A percentile compares a stretch with the other conserved stretches of the same genome.
Conservation (phyloP, 306 rosid species). For the Rubus idaeus region DNA sequence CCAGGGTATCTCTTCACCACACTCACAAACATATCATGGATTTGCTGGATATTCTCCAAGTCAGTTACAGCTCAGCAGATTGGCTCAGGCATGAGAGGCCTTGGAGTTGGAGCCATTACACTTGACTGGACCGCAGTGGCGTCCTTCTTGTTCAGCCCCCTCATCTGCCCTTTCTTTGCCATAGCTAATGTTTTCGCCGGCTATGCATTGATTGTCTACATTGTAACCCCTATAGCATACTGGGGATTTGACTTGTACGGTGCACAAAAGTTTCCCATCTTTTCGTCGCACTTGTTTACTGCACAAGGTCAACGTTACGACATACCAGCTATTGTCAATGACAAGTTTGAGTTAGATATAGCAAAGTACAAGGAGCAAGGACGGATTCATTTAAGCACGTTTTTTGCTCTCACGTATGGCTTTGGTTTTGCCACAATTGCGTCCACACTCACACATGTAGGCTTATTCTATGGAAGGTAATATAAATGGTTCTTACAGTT, state of each 20-base stretch:
- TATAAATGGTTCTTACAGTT: background rate
- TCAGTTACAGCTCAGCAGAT: constrained; percentile 82
- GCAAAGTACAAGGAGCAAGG: constrained; percentile 54
- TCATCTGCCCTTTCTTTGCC: constrained; percentile 72
- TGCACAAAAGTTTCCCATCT: constrained; percentile 66
- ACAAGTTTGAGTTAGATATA: constrained; percentile 54
- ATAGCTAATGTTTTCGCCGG: constrained; percentile 68
- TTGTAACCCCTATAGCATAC: constrained; percentile 53
- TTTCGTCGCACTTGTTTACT: constrained; percentile 72
- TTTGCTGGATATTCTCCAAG: constrained; percentile 76
- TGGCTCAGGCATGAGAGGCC: constrained; percentile 83
- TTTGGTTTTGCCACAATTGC: constrained; percentile 82
- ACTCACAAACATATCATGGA: constrained; percentile 78
- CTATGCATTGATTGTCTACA: constrained; percentile 44
- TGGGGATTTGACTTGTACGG: constrained; percentile 57
- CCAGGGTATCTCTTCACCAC: constrained; percentile 79
- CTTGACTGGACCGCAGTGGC: constrained; percentile 74
- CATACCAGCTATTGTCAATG: constrained; percentile 59
- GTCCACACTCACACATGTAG: constrained; percentile 73
- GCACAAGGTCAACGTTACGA: constrained; percentile 52
- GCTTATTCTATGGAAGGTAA: constrained; percentile 76
- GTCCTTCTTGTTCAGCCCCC: constrained; percentile 77
- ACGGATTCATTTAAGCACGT: constrained; percentile 55
- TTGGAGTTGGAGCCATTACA: constrained; percentile 75
- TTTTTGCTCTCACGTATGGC: constrained; percentile 68